Evolutionary conservation across 2,329 filamentous ascomycete genomes (phyloP).

Genomic region (Sporothrix mexicana): DNA sequence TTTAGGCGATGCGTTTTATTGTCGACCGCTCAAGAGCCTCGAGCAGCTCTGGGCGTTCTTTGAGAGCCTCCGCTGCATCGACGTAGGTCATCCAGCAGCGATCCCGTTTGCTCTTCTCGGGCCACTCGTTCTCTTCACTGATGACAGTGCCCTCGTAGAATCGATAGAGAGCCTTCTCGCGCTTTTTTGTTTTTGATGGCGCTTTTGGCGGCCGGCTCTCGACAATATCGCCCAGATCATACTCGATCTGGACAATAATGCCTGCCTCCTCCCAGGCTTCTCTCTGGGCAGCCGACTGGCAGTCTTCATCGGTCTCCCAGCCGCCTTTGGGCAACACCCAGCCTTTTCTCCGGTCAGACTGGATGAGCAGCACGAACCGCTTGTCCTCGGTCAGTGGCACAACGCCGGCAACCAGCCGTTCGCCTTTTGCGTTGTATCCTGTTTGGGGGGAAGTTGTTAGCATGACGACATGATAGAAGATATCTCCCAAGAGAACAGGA

Average conservation of each 20-base stretch:
- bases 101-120: conserved; percentile 89
- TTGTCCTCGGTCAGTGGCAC: conserved; percentile 88
- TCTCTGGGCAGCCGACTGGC: conserved; percentile 79
- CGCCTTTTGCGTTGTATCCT: conserved; percentile 93
- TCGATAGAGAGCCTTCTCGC: conserved; percentile 69
- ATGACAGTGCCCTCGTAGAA: conserved; percentile 90
- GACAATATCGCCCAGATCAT: conserved; percentile 83
- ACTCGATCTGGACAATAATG: conserved; percentile 82
- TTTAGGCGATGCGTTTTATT: conserved; percentile 52
- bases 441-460: conserved; percentile 36
- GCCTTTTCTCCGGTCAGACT: conserved; percentile 85
- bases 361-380: conserved; percentile 87
- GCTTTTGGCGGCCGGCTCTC: conserved; percentile 81
- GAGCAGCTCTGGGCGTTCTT: conserved; percentile 81
- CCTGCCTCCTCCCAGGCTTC: conserved; percentile 99
- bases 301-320: conserved; percentile 94
- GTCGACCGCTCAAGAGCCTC: conserved; percentile 85
- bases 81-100: conserved; percentile 87
- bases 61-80: conserved; percentile 79
- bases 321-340: conserved; percentile 98
- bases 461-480: background rate
- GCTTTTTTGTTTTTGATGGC: conserved; percentile 60
- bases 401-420: conserved; percentile 92
- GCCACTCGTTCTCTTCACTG: conserved; percentile 86
- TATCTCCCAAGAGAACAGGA: conserved; percentile 23